Percentiles rank a stretch among this genome's conserved stretches.
These are phyloP conservation scores for Penicillium sp. DNA, from an alignment of 2,329 filamentous ascomycete genomes.

Conservation along the genomic window DNA sequence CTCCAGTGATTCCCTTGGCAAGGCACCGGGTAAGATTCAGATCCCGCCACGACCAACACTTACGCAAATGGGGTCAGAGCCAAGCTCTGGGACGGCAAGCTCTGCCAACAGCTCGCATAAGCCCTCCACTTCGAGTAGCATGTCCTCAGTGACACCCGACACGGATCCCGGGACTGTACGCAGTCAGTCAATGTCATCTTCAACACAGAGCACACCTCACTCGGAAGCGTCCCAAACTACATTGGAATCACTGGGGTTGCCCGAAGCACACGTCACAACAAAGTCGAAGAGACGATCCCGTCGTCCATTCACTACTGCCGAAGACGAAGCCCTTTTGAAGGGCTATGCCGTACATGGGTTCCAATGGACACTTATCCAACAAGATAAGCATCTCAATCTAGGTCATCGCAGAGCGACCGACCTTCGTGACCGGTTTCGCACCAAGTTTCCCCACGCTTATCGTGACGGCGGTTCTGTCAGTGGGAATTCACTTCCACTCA, in stretches of 20 bases:
- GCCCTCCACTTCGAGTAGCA: conserved; percentile 19
- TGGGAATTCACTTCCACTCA: conserved; percentile 23
- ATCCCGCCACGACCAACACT: conserved; percentile 27
- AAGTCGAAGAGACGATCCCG: conserved; percentile 54
- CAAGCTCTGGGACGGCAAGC: conserved; percentile 12
- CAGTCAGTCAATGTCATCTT: conserved; percentile 13
- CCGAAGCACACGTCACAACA: conserved; percentile 46
- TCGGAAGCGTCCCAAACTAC: conserved; percentile 34
- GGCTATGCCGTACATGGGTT: conserved; percentile 60
- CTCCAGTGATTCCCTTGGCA: conserved; percentile 11
- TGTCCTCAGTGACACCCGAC: conserved; percentile 17
- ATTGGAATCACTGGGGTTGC: conserved; percentile 46
- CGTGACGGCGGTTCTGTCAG: conserved; percentile 44
- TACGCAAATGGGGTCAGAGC: conserved; percentile 13
- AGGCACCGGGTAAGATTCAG: conserved; percentile 21
- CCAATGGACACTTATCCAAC: conserved; percentile 59
- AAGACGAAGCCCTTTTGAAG: conserved; percentile 58
- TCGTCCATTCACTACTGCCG: conserved; percentile 54
- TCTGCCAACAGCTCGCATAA: conserved; percentile 16
- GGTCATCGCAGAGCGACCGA: conserved; percentile 56
- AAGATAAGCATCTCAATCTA: conserved; percentile 54
- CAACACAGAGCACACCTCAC: conserved; percentile 27
- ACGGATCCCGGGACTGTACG: conserved; percentile 12
- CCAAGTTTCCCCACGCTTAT: conserved; percentile 58
- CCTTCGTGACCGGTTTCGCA: conserved; percentile 61